Conservation (phyloP, 2,329 filamentous ascomycete genomes). For the Ustilaginoidea virens region DNA sequence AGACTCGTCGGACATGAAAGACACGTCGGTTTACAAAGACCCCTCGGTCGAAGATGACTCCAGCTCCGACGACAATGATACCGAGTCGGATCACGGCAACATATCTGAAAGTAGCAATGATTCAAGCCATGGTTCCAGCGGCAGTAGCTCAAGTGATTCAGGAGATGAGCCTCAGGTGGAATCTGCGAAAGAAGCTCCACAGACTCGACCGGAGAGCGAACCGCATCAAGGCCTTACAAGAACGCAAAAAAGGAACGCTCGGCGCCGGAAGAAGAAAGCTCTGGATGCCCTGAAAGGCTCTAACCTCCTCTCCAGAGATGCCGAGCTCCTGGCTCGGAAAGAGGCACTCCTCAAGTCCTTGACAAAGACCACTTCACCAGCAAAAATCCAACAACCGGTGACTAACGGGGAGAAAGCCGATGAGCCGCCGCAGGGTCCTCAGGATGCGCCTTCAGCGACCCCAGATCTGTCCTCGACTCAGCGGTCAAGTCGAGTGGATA, state of each 20-base stretch:
- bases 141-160: conserved; percentile 9
- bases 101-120: too few relatives aligned
- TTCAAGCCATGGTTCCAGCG: conserved; percentile 9
- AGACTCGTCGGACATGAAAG: too few relatives aligned
- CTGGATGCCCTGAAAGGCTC: conserved; percentile 1
- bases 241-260: conserved; percentile 36
- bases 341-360: conserved; percentile 18
- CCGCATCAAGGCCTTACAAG: conserved; percentile 21
- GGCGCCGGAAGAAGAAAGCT: conserved; percentile 25
- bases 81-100: background rate
- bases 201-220: background rate
- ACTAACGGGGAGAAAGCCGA: background rate
- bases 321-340: conserved; percentile 23
- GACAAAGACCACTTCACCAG: background rate
- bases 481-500: conserved; percentile 15
- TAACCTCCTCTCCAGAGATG: conserved; percentile 5
- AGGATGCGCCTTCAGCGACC: background rate
- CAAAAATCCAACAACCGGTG: background rate
- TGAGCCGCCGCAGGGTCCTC: background rate
- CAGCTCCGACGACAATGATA: background rate
- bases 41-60: too few relatives aligned
- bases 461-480: background rate
- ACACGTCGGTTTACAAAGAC: too few relatives aligned
- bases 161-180: conserved; percentile 6
- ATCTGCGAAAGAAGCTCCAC: conserved; percentile 7